Percentiles rank a stretch among this genome's conserved stretches.
These are phyloP conservation scores for Atalantia buxifolia DNA, from an alignment of 345 rosid genomes.

Conservation along the genomic window DNA sequence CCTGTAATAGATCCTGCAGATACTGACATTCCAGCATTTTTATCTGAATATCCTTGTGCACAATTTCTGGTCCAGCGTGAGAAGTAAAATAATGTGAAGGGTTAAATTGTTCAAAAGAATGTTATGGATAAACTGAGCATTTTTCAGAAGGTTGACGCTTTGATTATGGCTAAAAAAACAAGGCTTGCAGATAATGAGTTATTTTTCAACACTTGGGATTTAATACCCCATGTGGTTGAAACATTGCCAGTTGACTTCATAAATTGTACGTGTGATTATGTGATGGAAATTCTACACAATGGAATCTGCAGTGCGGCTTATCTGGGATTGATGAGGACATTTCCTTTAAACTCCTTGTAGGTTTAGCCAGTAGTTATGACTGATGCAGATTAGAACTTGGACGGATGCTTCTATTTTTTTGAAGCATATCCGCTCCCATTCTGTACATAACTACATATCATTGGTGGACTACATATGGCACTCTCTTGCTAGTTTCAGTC, in stretches of 20 bases:
- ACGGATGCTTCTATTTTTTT: conserved; percentile 22
- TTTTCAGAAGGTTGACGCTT: background rate
- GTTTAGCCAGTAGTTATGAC: background rate
- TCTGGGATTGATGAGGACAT: conserved; percentile 1
- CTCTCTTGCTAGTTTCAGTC: background rate
- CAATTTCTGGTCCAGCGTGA: conserved; percentile 47
- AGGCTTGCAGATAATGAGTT: background rate
- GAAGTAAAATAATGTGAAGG: conserved; percentile 11
- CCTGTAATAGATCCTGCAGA: conserved; percentile 74
- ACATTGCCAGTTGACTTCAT: background rate
- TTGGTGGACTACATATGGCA: conserved; percentile 8
- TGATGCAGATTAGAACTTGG: conserved; percentile 1
- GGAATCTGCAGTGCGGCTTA: background rate
- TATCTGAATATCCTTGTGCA: conserved; percentile 64
- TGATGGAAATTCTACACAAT: background rate
- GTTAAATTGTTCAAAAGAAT: background rate
- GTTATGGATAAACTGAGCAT: background rate
- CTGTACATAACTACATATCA: background rate
- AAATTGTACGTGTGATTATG: background rate
- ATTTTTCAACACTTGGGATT: background rate
- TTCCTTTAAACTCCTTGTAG: conserved; percentile 6
- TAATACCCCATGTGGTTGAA: background rate
- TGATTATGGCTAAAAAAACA: background rate
- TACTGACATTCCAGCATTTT: conserved; percentile 49
- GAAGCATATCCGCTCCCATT: conserved; percentile 26